These are phyloP conservation scores for Cercospora sp. DNA, from an alignment of 2,329 filamentous ascomycete genomes.

Conservation along the genomic window DNA sequence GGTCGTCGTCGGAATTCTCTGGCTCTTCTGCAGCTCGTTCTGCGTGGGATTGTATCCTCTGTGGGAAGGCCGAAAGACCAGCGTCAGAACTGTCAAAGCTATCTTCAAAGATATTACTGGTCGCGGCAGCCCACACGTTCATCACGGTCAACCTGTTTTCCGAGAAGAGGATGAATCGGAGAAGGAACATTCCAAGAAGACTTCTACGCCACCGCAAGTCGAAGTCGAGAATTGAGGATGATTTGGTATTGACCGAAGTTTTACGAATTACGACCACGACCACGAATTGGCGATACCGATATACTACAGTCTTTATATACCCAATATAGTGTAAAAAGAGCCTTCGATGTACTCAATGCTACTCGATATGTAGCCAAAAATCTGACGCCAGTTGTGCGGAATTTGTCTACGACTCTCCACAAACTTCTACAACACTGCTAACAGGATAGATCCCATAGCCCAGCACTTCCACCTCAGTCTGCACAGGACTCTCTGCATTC, in stretches of 20 bases:
- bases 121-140: slow-evolving; percentile 32
- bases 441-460: slow-evolving; percentile 3
- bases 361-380: not conserved
- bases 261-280: not conserved
- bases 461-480: not conserved
- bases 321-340: not conserved
- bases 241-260: not conserved
- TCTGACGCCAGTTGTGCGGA: not conserved
- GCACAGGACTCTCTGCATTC: not conserved
- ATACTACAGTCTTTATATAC: not conserved
- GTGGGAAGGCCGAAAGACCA: slow-evolving; percentile 73
- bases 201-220: slow-evolving; percentile 35
- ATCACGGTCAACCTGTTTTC: slow-evolving; percentile 36
- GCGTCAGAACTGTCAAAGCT: slow-evolving; percentile 60
- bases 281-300: not conserved
- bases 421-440: not conserved
- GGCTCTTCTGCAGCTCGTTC: slow-evolving; percentile 72
- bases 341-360: not conserved
- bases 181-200: slow-evolving; percentile 32
- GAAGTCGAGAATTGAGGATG: slow-evolving; percentile 21
- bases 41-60: slow-evolving; percentile 80
- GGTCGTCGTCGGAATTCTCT: slow-evolving; percentile 68
- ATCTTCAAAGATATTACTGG: slow-evolving; percentile 63
- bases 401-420: not conserved
- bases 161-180: slow-evolving; percentile 35